Percentiles rank a stretch among this genome's conserved stretches.
Evolutionary conservation across 1,139 yeast species (phyloP).

Genomic region (Yamadazyma pseudoaaseri): DNA sequence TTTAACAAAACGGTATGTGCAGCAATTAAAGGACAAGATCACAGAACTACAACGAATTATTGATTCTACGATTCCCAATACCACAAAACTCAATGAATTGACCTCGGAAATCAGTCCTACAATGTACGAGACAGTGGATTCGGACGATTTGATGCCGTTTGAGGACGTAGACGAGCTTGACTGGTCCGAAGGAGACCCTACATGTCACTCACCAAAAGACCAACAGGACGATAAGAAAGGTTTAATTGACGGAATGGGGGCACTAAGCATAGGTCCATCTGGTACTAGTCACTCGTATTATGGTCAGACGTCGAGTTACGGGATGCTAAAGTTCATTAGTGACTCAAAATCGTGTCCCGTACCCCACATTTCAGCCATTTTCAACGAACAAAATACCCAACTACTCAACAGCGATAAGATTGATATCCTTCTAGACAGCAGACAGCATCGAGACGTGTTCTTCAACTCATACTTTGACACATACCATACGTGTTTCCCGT

Average conservation of each 20-base stretch:
- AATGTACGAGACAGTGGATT: neutral
- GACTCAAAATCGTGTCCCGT: neutral
- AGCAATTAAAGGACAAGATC: conserved; percentile 3
- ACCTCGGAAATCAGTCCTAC: conserved; percentile 1
- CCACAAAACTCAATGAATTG: neutral
- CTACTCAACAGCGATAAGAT: conserved; percentile 1
- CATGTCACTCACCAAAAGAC: too few species aligned
- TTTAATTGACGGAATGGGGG: conserved; percentile 4
- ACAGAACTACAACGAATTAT: conserved; percentile 3
- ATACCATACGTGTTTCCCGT: conserved; percentile 5
- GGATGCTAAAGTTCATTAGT: conserved; percentile 4
- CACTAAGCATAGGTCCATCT: neutral
- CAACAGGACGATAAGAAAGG: neutral
- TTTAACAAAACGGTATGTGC: conserved; percentile 4
- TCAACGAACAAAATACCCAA: neutral
- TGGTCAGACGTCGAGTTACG: conserved; percentile 7
- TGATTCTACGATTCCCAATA: neutral
- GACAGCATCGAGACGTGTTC: conserved; percentile 2
- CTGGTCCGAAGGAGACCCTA: conserved; percentile 5
- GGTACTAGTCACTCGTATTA: conserved; percentile 3
- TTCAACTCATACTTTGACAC: conserved; percentile 4
- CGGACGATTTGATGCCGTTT: conserved; percentile 2
- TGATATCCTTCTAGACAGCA: conserved; percentile 3
- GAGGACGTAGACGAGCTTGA: conserved; percentile 3
- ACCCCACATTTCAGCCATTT: neutral